Evolutionary conservation across 2,329 filamentous ascomycete species (phyloP).

Genomic region (Xylariaceae sp.): DNA sequence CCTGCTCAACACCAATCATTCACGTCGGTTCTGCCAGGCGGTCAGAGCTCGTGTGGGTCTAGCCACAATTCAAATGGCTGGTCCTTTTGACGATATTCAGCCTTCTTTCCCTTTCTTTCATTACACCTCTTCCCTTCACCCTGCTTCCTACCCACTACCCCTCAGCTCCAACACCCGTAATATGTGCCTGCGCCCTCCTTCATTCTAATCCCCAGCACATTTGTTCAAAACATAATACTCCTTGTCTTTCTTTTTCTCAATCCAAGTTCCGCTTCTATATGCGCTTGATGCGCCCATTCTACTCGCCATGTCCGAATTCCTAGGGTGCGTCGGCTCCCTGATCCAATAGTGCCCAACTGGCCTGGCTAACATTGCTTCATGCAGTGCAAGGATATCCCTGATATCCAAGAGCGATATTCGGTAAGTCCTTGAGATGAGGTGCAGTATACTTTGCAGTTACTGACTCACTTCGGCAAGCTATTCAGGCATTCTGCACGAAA

Average conservation of each 20-base stretch:
- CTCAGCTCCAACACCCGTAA: slow-evolving; percentile 7
- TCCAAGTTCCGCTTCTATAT: slow-evolving; percentile 12
- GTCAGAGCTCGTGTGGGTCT: slow-evolving; percentile 7
- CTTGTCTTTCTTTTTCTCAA: slow-evolving; percentile 1
- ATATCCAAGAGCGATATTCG: slow-evolving; percentile 97
- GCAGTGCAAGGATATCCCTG: slow-evolving; percentile 86
- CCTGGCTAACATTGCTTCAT: slow-evolving; percentile 17
- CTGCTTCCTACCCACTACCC: background rate
- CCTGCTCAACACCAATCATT: background rate
- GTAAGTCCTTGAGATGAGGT: slow-evolving; percentile 47
- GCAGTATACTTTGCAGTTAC: slow-evolving; percentile 12
- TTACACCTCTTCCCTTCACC: slow-evolving; percentile 9
- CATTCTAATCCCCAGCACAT: background rate
- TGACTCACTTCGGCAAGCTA: slow-evolving; percentile 57
- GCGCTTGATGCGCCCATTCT: slow-evolving; percentile 27
- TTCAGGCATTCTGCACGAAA: slow-evolving; percentile 91
- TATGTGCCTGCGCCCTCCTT: slow-evolving; percentile 13
- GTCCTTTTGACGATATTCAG: slow-evolving; percentile 21
- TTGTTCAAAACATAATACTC: background rate
- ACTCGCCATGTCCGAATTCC: slow-evolving; percentile 52
- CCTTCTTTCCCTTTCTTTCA: slow-evolving; percentile 20
- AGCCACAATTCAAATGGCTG: slow-evolving; percentile 23
- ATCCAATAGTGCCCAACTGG: background rate
- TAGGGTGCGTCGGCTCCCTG: slow-evolving; percentile 43
- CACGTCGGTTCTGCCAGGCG: slow-evolving; percentile 16